Conservation (phyloP, 2,329 filamentous ascomycete genomes). For the Paraphoma chrysanthemicola region DNA sequence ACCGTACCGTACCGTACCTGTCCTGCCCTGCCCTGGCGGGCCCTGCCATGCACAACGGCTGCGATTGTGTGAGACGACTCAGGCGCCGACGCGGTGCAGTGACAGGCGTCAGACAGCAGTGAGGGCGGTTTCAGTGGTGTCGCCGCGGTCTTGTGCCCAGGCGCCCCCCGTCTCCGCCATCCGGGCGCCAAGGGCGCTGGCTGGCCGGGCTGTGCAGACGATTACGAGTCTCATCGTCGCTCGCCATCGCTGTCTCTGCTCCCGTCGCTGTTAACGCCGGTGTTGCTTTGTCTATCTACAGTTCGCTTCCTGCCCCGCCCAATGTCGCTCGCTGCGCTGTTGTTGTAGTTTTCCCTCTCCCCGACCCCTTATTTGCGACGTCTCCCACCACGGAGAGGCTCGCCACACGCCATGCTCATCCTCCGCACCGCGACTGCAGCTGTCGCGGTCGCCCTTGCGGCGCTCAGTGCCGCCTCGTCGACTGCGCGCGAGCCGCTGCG, state of each 20-base stretch:
- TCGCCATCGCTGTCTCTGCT: conserved; percentile 16
- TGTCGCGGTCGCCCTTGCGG: conserved; percentile 29
- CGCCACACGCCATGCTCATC: conserved; percentile 39
- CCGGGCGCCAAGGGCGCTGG: conserved; percentile 22
- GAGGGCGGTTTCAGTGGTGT: conserved; percentile 24
- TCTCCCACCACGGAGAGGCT: conserved; percentile 2
- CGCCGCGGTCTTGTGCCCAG: conserved; percentile 16
- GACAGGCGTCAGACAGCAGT: not conserved
- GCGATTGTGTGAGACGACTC: not conserved
- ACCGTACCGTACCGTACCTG: too few relatives aligned
- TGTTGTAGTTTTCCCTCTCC: conserved; percentile 7
- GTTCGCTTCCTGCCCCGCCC: conserved; percentile 17
- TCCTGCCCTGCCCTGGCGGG: too few relatives aligned
- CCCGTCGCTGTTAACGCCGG: not conserved
- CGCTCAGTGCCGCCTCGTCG: conserved; percentile 38
- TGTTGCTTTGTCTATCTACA: conserved; percentile 6
- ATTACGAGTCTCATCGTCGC: conserved; percentile 28
- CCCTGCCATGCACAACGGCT: too few relatives aligned
- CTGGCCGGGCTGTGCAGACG: conserved; percentile 26
- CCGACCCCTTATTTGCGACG: not conserved
- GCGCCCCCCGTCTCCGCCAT: conserved; percentile 10
- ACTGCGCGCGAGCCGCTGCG: conserved; percentile 73
- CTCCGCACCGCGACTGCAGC: conserved; percentile 27
- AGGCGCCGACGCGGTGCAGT: not conserved
- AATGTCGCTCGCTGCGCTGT: conserved; percentile 41